These are phyloP conservation scores for Perkinsus olseni DNA, from an alignment of 169 alveolate genomes.

Conservation along the genomic window DNA sequence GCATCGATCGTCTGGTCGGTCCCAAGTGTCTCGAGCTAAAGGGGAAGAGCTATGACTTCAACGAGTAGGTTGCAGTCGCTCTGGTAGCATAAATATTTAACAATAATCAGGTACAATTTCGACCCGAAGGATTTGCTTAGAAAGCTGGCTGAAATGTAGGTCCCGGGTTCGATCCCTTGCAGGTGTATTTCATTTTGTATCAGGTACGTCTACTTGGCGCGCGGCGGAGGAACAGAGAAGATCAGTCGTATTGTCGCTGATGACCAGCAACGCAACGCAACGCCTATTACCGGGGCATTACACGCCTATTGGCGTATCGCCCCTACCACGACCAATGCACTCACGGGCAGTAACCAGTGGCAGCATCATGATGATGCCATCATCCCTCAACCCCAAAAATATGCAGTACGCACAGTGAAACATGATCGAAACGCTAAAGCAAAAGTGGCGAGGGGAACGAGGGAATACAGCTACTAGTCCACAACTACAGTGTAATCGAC, in stretches of 20 bases:
- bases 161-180: not conserved
- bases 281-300: no score
- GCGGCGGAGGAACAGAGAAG: not conserved
- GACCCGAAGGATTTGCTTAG: slow-evolving; percentile 35
- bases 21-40: slow-evolving; percentile 61
- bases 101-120: slow-evolving; percentile 54
- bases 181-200: not conserved
- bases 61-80: slow-evolving; percentile 17
- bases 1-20: slow-evolving; percentile 56
- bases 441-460: no score
- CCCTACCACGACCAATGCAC: no score
- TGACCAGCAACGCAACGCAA: no score
- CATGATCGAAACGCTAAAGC: no score
- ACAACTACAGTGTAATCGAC: no score
- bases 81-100: not conserved
- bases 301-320: no score
- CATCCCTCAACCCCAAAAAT: no score
- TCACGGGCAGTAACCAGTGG: no score
- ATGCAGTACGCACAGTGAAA: no score
- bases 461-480: no score
- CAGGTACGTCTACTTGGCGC: not conserved
- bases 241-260: not conserved
- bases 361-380: no score
- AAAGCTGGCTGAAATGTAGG: not conserved
- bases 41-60: slow-evolving; percentile 33